Conservation (phyloP, 768 basidiomycete species). For the Tricholoma sp. region DNA sequence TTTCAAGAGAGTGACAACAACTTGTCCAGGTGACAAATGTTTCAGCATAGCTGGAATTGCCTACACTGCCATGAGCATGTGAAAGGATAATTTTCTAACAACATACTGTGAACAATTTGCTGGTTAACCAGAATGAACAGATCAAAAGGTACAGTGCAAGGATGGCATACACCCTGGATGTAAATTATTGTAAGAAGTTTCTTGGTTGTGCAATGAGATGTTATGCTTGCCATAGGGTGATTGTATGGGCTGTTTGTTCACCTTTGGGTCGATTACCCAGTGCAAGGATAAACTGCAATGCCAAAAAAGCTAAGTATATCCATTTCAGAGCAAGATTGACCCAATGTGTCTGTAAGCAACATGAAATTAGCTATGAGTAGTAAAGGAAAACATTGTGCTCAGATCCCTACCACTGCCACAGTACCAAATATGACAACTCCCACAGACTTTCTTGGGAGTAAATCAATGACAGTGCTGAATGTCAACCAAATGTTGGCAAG, state of each 20-base stretch:
- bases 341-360: conserved; percentile 77
- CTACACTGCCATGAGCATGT: conserved; percentile 23
- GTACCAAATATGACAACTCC: conserved; percentile 68
- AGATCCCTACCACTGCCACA: conserved; percentile 49
- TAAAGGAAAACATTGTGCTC: not conserved
- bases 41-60: conserved; percentile 47
- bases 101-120: conserved; percentile 68
- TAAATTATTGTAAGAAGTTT: conserved; percentile 4
- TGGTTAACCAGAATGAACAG: conserved; percentile 83
- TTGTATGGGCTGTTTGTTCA: conserved; percentile 65
- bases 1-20: conserved; percentile 59
- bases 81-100: not conserved
- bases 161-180: conserved; percentile 72
- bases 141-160: conserved; percentile 80
- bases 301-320: conserved; percentile 83
- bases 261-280: conserved; percentile 84
- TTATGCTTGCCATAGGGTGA: conserved; percentile 62
- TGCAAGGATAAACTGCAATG: conserved; percentile 62
- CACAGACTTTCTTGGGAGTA: conserved; percentile 48
- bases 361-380: not conserved
- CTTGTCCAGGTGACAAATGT: conserved; percentile 40
- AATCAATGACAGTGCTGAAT: conserved; percentile 93
- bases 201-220: not conserved
- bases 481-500: conserved; percentile 91
- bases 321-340: conserved; percentile 78